Evolutionary conservation across 306 rosid genomes (phyloP), one percentile per base, ranked within the genome.

Genomic region (Lablab purpureus): DNA sequence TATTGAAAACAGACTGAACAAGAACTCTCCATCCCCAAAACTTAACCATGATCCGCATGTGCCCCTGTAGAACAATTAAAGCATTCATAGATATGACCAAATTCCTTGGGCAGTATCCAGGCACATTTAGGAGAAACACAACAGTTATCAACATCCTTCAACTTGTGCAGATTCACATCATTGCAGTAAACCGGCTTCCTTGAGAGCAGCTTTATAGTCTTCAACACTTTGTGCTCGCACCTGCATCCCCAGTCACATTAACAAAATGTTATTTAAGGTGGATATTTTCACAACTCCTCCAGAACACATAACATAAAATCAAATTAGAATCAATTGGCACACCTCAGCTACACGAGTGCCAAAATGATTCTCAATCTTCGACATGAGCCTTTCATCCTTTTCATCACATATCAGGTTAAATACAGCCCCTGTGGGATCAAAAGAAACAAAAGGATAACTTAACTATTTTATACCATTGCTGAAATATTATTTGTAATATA

Each of bases 141-240:
- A 6, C 14, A 66, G 56, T 27, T 40, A 13, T 51, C 76, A 10
- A 58, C 58, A 79, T 49, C 80, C 64, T 43, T 77, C 70, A 49
- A 59, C 83, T 58, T 60, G 34, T 7, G 52, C 58, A 54, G 19
- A 56, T 71, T 45, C 58, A 30, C 58, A 23, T 69, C 82, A 77
- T 73, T 43, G 75, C 41, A 90, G 45, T 51, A 90, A 84, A 63
- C 97, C 97, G 21, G 93, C 92, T 17, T 80, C 82, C 78, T 81
- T 87, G 23, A 92, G 88, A 75, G 93, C 97, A 8, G 40, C 84
- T 82, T 88, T 79, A 55, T 81, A 88, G 13, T 85, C 89, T 50
- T 90, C 91, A 19, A 80, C 77, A 17, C 76, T 84, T 51, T 32
- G 49, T 46, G 43, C 73, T 22, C 49, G 67, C 32, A 82, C 86